Conservation (phyloP, 1,139 yeast genomes). For the Casaregolazyma lundiana region DNA sequence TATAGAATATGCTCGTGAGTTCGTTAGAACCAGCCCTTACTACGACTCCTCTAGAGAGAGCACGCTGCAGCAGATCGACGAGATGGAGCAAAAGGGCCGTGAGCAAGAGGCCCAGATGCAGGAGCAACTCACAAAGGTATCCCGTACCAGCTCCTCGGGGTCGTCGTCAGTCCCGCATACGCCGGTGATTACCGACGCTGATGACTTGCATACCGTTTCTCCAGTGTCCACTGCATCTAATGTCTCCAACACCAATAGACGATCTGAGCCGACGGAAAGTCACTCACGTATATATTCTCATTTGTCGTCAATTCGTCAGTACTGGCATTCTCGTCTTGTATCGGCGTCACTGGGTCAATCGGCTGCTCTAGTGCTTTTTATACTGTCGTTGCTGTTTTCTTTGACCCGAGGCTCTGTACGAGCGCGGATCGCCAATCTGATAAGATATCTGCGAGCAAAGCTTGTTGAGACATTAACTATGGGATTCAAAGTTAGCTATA, state of each 20-base stretch:
- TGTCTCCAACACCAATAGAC: neutral
- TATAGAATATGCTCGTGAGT: conserved; percentile 24
- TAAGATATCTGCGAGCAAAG: conserved; percentile 18
- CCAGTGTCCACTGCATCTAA: conserved; percentile 7
- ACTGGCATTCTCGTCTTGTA: neutral
- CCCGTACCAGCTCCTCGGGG: conserved; percentile 4
- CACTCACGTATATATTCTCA: neutral
- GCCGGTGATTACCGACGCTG: conserved; percentile 2
- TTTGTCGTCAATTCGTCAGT: conserved; percentile 1
- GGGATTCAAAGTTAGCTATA: conserved; percentile 27
- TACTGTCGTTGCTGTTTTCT: conserved; percentile 19
- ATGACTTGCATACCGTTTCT: conserved; percentile 1
- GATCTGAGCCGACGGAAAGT: neutral
- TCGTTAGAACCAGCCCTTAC: conserved; percentile 16
- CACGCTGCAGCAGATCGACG: conserved; percentile 13
- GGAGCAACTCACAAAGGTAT: conserved; percentile 1
- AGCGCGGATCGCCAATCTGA: conserved; percentile 12
- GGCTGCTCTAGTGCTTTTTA: conserved; percentile 15
- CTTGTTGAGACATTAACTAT: conserved; percentile 21
- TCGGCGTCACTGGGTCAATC: too few relatives aligned
- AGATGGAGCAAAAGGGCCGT: conserved; percentile 8
- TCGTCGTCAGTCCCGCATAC: conserved; percentile 1
- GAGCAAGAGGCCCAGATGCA: conserved; percentile 2
- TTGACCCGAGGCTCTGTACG: conserved; percentile 18
- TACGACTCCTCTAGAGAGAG: conserved; percentile 15